Evolutionary conservation across 805 yeast genomes (phyloP), one percentile per base, ranked within the genome.

Genomic region (Saccharomyces mikatae): DNA sequence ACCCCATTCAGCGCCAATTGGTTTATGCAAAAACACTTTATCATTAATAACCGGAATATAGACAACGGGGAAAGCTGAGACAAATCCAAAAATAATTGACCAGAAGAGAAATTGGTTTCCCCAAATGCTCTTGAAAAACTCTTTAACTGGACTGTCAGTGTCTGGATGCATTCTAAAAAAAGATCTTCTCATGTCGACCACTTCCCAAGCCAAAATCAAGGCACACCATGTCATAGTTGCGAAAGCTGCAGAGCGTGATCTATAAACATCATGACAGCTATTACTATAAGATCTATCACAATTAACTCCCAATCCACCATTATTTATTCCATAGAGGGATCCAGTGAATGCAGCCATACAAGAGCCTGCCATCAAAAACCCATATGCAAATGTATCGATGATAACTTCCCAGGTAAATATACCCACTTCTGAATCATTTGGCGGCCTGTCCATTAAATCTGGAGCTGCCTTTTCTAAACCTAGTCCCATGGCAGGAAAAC

Each of bases 401-500:
- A 89, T 70, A 31, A 92, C 82, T 26, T 78, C 77, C 52, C 74
- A 71, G 2, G 97, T 89, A 61, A 94, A 76, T 51, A 94, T 92
- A 65, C 86, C 85, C 55, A 89, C 96, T 58, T 80, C 79, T 61
- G 97, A 82, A 51, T 83, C 80, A 71, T 98, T 83, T 50, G 99
- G 99, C 22, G 97, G 97, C 69, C 87, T 87, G 58, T 80, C 83
- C 97, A 92, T 91, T 48, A 92, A 94, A 67, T 87, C 96, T 55
- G 87, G 89, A 62, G 91, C 97, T 24, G 94, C 97, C 3, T 96
- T 94, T 72, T 92, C 99, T 41, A 94, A 95, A 57, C 99, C 99
- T 49, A 92, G 76, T 0, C 96, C 89, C 76, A 92, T 97, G 0
- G 98, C 98, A 2, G 99, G 99, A 44, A 97, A 97, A 8, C 98